Evolutionary conservation across 345 rosid species (phyloP).

Genomic region (Erodium maritimum): DNA sequence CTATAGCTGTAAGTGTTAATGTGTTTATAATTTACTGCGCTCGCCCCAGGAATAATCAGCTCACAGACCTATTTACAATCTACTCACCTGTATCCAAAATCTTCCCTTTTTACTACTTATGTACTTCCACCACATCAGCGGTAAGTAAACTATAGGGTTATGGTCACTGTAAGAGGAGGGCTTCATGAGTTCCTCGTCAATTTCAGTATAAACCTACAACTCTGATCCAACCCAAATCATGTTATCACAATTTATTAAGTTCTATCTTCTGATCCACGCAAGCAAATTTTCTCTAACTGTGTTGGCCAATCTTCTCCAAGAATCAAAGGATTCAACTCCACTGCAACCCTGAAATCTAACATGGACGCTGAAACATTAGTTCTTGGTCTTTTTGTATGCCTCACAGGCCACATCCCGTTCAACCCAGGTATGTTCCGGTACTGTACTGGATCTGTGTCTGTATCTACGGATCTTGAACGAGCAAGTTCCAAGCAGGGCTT

Average conservation of each 20-base stretch:
- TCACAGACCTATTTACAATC: constrained; percentile 22
- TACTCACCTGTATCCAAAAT: constrained; percentile 15
- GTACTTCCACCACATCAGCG: constrained; percentile 13
- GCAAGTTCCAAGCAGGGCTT: constrained; percentile 52
- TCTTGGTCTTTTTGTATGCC: constrained; percentile 9
- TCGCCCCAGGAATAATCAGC: constrained; percentile 14
- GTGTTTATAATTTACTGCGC: constrained; percentile 9
- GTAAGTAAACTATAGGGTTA: constrained; percentile 7
- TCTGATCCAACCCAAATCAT: neutral
- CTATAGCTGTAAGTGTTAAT: constrained; percentile 11
- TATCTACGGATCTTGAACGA: constrained; percentile 25
- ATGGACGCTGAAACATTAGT: constrained; percentile 23
- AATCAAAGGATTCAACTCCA: constrained; percentile 40
- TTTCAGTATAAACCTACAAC: constrained; percentile 2
- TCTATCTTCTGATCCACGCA: constrained; percentile 22
- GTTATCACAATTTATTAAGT: neutral
- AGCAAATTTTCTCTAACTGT: constrained; percentile 39
- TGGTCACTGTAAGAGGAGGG: constrained; percentile 11
- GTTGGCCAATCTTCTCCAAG: constrained; percentile 51
- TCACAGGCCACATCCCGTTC: constrained; percentile 14
- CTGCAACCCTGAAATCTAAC: constrained; percentile 51
- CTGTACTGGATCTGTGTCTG: constrained; percentile 9
- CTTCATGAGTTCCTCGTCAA: constrained; percentile 5
- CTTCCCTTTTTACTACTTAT: constrained; percentile 15
- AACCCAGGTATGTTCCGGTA: constrained; percentile 3